These are phyloP conservation scores for Saksenaea oblongispora DNA, from an alignment of 371 early-diverging fungal species.

Conservation along the genomic window DNA sequence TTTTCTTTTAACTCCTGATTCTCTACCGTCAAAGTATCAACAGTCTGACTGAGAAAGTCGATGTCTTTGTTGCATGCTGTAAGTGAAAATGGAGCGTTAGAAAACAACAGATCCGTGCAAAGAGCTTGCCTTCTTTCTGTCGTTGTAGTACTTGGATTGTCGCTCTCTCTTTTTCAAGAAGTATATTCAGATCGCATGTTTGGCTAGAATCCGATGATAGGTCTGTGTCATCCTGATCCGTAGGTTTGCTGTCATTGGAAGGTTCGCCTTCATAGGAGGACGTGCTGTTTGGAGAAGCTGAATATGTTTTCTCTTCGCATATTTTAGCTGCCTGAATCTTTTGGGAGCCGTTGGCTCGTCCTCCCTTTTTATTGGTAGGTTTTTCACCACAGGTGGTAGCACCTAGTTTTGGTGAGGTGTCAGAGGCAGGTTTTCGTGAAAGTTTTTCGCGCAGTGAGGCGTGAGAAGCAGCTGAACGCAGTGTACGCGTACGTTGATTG, in stretches of 20 bases:
- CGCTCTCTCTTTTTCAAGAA: conserved; percentile 41
- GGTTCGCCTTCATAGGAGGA: not conserved
- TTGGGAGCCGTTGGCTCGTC: not conserved
- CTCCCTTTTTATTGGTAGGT: not conserved
- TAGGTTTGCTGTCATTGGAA: not conserved
- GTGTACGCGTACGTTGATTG: conserved; percentile 17
- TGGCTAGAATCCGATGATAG: not conserved
- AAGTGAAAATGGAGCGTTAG: not conserved
- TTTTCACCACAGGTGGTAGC: not conserved
- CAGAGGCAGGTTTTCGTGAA: not conserved
- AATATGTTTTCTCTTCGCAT: not conserved
- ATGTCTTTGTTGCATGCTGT: conserved; percentile 43
- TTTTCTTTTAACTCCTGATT: conserved; percentile 32
- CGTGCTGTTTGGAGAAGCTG: not conserved
- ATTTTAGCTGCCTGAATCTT: not conserved
- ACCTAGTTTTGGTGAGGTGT: not conserved
- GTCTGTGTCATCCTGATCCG: not conserved
- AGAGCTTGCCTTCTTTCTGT: conserved; percentile 43
- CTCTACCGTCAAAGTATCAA: conserved; percentile 27
- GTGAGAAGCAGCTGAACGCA: conserved; percentile 29
- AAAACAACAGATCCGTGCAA: not conserved
- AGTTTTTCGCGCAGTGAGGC: not conserved
- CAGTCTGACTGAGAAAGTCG: conserved; percentile 30
- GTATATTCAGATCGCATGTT: not conserved
- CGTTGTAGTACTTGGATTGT: conserved; percentile 40